Evolutionary conservation across 169 alveolate genomes (phyloP), one percentile per base, ranked within the genome.

Genomic region (Cryptosporidium tyzzeri): DNA sequence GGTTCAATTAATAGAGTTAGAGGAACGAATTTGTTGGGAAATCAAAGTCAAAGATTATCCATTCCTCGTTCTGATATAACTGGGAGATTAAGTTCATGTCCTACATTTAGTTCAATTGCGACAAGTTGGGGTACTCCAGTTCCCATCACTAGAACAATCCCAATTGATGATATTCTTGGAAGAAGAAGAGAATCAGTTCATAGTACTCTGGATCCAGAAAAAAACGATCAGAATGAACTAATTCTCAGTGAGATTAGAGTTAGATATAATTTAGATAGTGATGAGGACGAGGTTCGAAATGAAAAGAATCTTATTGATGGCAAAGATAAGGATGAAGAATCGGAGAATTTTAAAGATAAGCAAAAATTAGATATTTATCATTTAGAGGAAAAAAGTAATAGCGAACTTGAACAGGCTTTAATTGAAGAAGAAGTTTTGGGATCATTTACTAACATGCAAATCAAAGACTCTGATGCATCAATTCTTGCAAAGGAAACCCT

Each of bases 41-140:
- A 37, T 26, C 86, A 73, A 73, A 16, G 31, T 29, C 89, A 80
- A 62, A 59, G 89, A n/a, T 50, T 80, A 26, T 80, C 89, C 8
- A 62, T 80, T n/a, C 89, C 89, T 8, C 31, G 50, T 12, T 80
- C 89, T n/a, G 89, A 80, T 9, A 18, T 58, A 31, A 80, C 89
- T n/a, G 75, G 75, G 14, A 59, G 89, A n/a, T 23, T 80, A 26
- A 80, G 89, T 23, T 80, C 89, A 0, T 80, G 89, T 61, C 61
- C 48, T 10, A 80, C 89, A 33, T 53, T 62, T 39, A 80, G 89
- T 23, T 80, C 89, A 65, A 80, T 80, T 37, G 89, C 89, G 65
- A 80, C 89, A 14, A 80, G 89, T 35, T 80, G 89, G 89, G 89
- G 89, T 48, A 80, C 89, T 44, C 89, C 89, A 6, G 89, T 80